Percentiles rank a stretch among this genome's conserved stretches.
These are phyloP conservation scores for Bretschneidera sinensis DNA, from an alignment of 345 rosid species.

Conservation along the genomic window DNA sequence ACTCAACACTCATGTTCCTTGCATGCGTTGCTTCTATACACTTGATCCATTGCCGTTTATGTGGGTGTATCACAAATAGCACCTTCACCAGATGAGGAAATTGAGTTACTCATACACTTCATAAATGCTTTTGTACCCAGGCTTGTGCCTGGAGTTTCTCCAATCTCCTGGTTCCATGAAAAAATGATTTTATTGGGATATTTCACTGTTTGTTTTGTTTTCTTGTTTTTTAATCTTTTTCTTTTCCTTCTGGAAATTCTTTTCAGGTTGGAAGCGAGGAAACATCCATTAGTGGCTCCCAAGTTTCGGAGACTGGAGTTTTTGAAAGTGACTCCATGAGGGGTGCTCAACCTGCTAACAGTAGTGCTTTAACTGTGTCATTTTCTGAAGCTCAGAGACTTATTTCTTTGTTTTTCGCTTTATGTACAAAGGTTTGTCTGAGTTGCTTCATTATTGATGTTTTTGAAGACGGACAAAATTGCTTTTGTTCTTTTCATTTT, in stretches of 20 bases:
- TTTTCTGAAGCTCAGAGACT: conserved; percentile 77
- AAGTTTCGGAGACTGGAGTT: conserved; percentile 39
- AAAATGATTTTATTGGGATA: neutral
- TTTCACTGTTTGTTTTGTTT: conserved; percentile 8
- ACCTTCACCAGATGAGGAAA: no score
- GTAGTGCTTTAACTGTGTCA: conserved; percentile 46
- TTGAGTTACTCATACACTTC: no score
- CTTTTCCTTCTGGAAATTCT: conserved; percentile 20
- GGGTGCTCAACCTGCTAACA: conserved; percentile 36
- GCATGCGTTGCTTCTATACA: neutral
- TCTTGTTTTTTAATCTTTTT: conserved; percentile 5
- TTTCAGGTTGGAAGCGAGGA: conserved; percentile 54
- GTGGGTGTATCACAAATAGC: no score
- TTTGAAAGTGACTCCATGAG: conserved; percentile 39
- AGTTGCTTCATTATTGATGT: conserved; percentile 11
- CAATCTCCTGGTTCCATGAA: no score
- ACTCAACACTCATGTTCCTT: neutral
- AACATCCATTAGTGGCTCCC: conserved; percentile 48
- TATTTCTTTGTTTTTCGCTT: conserved; percentile 85
- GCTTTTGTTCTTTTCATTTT: conserved; percentile 7
- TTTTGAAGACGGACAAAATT: conserved; percentile 3
- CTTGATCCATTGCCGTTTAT: neutral
- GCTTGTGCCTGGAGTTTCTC: no score
- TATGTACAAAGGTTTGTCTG: conserved; percentile 77
- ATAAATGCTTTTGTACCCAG: no score